Percentiles rank a stretch among this genome's conserved stretches.
phyloP scores from a whole-genome alignment of 306 rosid species.

The Pyrus pyrifolia region DNA sequence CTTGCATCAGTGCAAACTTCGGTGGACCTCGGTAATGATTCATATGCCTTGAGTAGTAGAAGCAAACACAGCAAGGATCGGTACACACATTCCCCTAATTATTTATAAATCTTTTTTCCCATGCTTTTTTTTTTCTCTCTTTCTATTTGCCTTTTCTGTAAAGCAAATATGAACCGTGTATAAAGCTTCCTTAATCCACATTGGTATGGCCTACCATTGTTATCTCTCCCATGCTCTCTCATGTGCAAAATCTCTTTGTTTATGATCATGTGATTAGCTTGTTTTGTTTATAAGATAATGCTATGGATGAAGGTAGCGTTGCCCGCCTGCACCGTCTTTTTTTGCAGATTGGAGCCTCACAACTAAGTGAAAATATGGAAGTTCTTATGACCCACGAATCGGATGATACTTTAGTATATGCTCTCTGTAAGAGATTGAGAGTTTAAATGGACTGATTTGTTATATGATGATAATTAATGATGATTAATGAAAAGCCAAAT shows the following conservation, averaged over 20 bases:
- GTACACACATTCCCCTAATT: conserved; percentile 16
- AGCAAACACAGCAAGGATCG: conserved; percentile 55
- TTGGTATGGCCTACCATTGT: conserved; percentile 23
- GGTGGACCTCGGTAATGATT: conserved; percentile 51
- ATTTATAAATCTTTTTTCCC: conserved; percentile 17
- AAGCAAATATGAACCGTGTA: conserved; percentile 22
- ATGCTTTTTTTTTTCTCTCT: background rate
- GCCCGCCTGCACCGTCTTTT: conserved; percentile 26
- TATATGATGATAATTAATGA: background rate
- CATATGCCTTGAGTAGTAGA: conserved; percentile 31
- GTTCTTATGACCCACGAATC: conserved; percentile 23
- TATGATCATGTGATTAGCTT: conserved; percentile 16
- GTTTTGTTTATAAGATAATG: background rate
- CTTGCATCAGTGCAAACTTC: conserved; percentile 18
- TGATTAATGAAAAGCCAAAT: background rate
- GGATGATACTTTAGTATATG: background rate
- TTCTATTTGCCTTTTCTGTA: conserved; percentile 29
- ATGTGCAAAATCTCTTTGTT: conserved; percentile 10
- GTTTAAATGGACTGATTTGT: background rate
- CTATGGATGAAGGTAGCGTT: conserved; percentile 18
- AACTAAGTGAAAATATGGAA: conserved; percentile 30
- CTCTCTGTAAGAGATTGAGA: background rate
- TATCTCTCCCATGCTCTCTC: conserved; percentile 13
- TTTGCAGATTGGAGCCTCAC: conserved; percentile 32
- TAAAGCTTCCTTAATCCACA: conserved; percentile 12